Percentiles rank a stretch among this genome's conserved stretches.
These are phyloP conservation scores for Cornus florida DNA, from an alignment of 148 eudicot genomes.

Conservation along the genomic window DNA sequence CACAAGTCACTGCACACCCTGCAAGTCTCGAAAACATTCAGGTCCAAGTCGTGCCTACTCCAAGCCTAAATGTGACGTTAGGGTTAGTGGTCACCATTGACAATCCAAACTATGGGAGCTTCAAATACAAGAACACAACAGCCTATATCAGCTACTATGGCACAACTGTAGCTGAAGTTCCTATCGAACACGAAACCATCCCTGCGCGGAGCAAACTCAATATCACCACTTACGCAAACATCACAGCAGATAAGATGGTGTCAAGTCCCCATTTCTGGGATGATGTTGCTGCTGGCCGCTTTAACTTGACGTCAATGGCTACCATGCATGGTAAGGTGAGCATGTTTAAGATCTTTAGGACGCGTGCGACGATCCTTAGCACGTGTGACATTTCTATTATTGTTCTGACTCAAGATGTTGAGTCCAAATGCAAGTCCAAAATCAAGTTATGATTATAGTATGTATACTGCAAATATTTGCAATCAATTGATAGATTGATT, in stretches of 20 bases:
- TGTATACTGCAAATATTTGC: too few relatives aligned
- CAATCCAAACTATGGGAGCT: constrained; percentile 31
- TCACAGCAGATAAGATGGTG: constrained; percentile 21
- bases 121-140: constrained; percentile 16
- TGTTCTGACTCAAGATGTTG: constrained; percentile 9
- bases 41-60: constrained; percentile 19
- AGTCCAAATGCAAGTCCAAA: constrained; percentile 24
- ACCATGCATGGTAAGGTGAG: constrained; percentile 23
- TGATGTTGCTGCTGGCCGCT: constrained; percentile 17
- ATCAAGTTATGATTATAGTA: constrained; percentile 11
- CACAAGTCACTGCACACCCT: constrained; percentile 21
- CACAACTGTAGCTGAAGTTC: constrained; percentile 19
- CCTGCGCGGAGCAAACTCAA: constrained; percentile 27
- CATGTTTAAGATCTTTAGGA: constrained; percentile 20
- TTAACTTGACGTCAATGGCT: constrained; percentile 22
- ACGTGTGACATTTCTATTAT: constrained; percentile 24
- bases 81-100: constrained; percentile 21
- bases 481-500: too few relatives aligned
- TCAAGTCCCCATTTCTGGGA: constrained; percentile 13
- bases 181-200: constrained; percentile 7
- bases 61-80: constrained; percentile 26
- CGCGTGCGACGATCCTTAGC: constrained; percentile 15
- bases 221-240: constrained; percentile 18
- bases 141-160: constrained; percentile 18
- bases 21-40: constrained; percentile 18